phyloP scores from a whole-genome alignment of 2,329 filamentous ascomycete species.

The Aspergillus sojae region DNA sequence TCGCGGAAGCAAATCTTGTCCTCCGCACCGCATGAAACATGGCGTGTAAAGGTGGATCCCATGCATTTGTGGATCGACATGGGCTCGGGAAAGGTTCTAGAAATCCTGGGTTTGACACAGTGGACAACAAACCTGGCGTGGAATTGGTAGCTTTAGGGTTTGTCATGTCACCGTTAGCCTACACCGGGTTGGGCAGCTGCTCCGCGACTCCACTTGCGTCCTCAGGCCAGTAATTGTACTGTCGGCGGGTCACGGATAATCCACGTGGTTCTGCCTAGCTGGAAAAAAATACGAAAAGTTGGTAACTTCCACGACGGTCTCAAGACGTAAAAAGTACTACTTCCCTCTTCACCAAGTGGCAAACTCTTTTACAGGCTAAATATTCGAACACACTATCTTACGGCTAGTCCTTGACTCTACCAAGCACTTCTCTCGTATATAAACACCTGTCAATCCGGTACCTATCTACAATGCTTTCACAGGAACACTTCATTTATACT shows the following conservation, averaged over 20 bases:
- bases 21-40: slow-evolving; percentile 1
- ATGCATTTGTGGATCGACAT: background rate
- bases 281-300: background rate
- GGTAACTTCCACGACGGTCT: background rate
- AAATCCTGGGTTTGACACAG: background rate
- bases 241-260: background rate
- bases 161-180: background rate
- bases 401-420: background rate
- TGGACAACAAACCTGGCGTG: background rate
- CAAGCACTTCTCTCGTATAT: background rate
- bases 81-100: background rate
- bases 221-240: background rate
- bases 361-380: background rate
- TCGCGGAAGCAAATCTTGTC: background rate
- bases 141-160: background rate
- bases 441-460: background rate
- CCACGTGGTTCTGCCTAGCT: background rate
- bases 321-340: background rate
- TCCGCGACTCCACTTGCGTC: background rate
- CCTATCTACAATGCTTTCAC: background rate
- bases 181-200: slow-evolving; percentile 1
- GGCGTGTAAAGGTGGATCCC: background rate
- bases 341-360: background rate
- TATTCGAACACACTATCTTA: background rate
- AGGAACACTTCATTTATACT: slow-evolving; percentile 17